Conservation (phyloP, 345 rosid genomes). For the Chamaenerion angustifolium region DNA sequence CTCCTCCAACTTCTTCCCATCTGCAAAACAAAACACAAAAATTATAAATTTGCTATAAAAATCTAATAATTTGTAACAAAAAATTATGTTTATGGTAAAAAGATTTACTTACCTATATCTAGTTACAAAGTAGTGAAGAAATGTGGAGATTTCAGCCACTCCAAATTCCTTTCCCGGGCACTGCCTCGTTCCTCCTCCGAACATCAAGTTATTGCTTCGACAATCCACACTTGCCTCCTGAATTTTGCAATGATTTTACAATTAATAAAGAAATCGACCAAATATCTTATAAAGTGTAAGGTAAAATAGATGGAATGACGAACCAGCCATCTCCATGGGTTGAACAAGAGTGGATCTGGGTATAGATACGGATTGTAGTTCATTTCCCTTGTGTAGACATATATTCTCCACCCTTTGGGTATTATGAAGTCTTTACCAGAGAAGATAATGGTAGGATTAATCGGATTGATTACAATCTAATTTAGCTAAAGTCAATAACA, state of each 20-base stretch:
- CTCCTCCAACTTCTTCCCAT: constrained; percentile 81
- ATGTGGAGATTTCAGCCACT: constrained; percentile 72
- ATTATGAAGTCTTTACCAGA: constrained; percentile 45
- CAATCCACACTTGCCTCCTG: constrained; percentile 65
- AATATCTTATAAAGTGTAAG: too few relatives aligned
- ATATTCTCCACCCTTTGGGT: constrained; percentile 94
- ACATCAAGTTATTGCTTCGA: constrained; percentile 40
- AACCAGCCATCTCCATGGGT: constrained; percentile 99
- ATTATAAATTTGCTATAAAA: background rate
- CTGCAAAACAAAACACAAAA: constrained; percentile 25
- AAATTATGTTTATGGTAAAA: too few relatives aligned
- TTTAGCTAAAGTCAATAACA: background rate
- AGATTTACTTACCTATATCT: constrained; percentile 40
- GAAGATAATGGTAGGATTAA: background rate
- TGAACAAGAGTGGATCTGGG: constrained; percentile 62
- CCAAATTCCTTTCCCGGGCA: constrained; percentile 97
- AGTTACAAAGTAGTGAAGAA: constrained; percentile 84
- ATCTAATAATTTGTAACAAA: too few relatives aligned
- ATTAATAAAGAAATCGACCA: background rate
- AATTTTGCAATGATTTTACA: background rate
- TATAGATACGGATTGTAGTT: constrained; percentile 53
- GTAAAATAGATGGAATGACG: background rate
- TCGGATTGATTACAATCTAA: background rate
- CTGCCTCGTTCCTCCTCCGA: constrained; percentile 83
- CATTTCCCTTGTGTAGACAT: constrained; percentile 72